These are phyloP conservation scores for Podosphaera fusca DNA, from an alignment of 2,329 filamentous ascomycete species.

Conservation along the genomic window DNA sequence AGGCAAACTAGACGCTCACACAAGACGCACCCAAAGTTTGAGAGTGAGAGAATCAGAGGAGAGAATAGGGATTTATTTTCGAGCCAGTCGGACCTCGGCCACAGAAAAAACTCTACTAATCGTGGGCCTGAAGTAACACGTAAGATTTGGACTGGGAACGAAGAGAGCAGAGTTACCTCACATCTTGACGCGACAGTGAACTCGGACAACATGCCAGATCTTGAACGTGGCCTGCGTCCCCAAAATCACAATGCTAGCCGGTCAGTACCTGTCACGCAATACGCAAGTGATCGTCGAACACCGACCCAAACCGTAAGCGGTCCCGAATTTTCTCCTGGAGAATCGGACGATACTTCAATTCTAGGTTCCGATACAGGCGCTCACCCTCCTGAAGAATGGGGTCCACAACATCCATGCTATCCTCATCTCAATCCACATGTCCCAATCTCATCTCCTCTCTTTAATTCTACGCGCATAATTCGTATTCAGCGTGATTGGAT, in stretches of 20 bases:
- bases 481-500: conserved; percentile 84
- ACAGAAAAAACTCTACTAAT: too few species aligned
- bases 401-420: conserved; percentile 79
- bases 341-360: conserved; percentile 17
- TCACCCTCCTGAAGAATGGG: conserved; percentile 52
- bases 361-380: conserved; percentile 20
- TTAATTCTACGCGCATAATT: conserved; percentile 65
- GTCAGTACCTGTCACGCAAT: conserved; percentile 7
- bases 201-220: conserved; percentile 5
- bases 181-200: background rate
- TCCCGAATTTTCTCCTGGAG: conserved; percentile 13
- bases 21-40: conserved; percentile 23
- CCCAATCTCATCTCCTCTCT: conserved; percentile 49
- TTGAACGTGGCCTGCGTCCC: conserved; percentile 13
- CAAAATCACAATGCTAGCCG: conserved; percentile 7
- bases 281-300: conserved; percentile 9
- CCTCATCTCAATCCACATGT: conserved; percentile 89
- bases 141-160: conserved; percentile 2
- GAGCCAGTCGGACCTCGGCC: too few species aligned
- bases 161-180: background rate
- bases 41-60: conserved; percentile 16
- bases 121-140: too few species aligned
- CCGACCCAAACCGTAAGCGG: conserved; percentile 13
- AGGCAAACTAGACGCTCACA: conserved; percentile 16
- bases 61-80: background rate